Conservation (phyloP, 2,329 filamentous ascomycete species). For the Fusarium sulawesiense region DNA sequence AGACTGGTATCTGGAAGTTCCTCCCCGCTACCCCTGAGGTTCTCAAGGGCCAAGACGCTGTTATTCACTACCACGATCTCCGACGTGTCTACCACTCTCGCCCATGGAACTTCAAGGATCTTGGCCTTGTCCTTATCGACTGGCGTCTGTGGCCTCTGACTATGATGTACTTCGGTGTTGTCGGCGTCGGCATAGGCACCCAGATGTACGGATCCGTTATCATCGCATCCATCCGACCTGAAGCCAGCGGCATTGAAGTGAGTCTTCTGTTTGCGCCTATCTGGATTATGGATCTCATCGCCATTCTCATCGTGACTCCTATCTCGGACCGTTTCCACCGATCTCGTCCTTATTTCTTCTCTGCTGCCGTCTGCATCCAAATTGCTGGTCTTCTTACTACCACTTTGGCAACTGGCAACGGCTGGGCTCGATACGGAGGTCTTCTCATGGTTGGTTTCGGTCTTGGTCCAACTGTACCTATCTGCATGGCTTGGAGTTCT, state of each 20-base stretch:
- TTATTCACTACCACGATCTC: slow-evolving; percentile 85
- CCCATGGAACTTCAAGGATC: slow-evolving; percentile 78
- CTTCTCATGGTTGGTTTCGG: slow-evolving; percentile 92
- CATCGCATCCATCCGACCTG: slow-evolving; percentile 80
- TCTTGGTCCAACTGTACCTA: slow-evolving; percentile 88
- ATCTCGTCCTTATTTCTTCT: slow-evolving; percentile 84
- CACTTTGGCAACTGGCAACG: slow-evolving; percentile 76
- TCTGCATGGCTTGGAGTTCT: slow-evolving; percentile 93
- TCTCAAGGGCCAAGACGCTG: slow-evolving; percentile 79
- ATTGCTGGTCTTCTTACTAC: slow-evolving; percentile 83
- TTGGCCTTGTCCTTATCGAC: slow-evolving; percentile 78
- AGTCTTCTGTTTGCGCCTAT: slow-evolving; percentile 90
- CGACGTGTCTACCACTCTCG: slow-evolving; percentile 81
- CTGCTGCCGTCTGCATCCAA: slow-evolving; percentile 78
- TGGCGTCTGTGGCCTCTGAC: slow-evolving; percentile 90
- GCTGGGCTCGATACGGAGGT: slow-evolving; percentile 88
- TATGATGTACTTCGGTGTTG: slow-evolving; percentile 95
- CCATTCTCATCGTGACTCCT: slow-evolving; percentile 86
- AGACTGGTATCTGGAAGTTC: slow-evolving; percentile 68
- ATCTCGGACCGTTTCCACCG: slow-evolving; percentile 88
- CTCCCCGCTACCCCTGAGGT: slow-evolving; percentile 77
- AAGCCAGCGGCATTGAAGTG: slow-evolving; percentile 77
- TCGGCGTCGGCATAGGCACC: slow-evolving; percentile 90
- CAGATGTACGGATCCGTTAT: slow-evolving; percentile 91
- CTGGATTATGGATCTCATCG: slow-evolving; percentile 92